These are phyloP conservation scores for Penicillium pulvis DNA, from an alignment of 495 filamentous ascomycete genomes.

Conservation along the genomic window DNA sequence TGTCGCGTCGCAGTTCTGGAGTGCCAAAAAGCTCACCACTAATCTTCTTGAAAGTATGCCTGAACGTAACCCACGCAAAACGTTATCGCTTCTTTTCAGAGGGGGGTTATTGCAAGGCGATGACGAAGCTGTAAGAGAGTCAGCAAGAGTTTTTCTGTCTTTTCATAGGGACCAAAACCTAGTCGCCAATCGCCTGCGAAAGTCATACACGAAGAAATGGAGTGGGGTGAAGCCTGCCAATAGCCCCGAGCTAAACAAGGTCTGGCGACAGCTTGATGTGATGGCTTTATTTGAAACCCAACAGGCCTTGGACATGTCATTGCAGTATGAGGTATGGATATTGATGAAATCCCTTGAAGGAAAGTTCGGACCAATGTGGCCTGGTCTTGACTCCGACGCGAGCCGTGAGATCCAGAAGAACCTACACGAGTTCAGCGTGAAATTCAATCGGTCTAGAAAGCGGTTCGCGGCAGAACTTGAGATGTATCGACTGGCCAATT, in stretches of 20 bases:
- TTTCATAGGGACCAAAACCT: background rate
- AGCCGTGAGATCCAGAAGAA: background rate
- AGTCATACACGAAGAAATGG: constrained; percentile 15
- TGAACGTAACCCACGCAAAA: background rate
- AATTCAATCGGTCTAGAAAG: constrained; percentile 5
- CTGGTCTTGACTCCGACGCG: background rate
- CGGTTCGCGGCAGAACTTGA: constrained; percentile 2
- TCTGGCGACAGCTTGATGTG: constrained; percentile 37
- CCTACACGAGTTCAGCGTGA: background rate
- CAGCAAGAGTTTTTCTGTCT: background rate
- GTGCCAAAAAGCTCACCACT: background rate
- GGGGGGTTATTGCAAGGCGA: background rate
- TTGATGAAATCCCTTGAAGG: constrained; percentile 14
- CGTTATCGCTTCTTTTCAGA: background rate
- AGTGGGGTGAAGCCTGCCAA: constrained; percentile 6
- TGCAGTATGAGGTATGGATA: constrained; percentile 19
- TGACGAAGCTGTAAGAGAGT: background rate
- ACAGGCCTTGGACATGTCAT: background rate
- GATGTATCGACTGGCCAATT: constrained; percentile 24
- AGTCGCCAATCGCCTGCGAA: constrained; percentile 1
- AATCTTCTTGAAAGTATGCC: background rate
- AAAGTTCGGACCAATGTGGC: constrained; percentile 21
- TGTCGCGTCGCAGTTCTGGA: background rate
- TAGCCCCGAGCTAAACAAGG: constrained; percentile 18
- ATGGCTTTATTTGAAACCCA: constrained; percentile 25